Percentiles rank a stretch among this genome's conserved stretches.
These are phyloP conservation scores for Uncinocarpus reesii DNA, from an alignment of 2,329 filamentous ascomycete genomes.

Conservation along the genomic window DNA sequence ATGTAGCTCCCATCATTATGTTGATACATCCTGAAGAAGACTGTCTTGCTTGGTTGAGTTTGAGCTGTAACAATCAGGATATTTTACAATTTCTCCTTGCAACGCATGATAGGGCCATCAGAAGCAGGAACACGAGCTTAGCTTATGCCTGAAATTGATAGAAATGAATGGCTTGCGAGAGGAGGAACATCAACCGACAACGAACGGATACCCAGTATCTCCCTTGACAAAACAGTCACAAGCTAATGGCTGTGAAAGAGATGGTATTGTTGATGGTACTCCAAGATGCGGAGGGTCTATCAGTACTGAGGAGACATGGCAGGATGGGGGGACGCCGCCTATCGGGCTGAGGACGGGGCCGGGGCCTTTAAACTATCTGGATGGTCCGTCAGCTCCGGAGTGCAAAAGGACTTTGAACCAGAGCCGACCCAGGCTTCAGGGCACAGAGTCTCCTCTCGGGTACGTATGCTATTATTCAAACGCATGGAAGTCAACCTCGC, in stretches of 20 bases:
- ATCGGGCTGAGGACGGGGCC: background rate
- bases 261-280: background rate
- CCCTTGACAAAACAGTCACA: background rate
- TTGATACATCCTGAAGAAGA: too few relatives aligned
- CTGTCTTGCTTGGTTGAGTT: too few relatives aligned
- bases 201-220: background rate
- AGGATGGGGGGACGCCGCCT: conserved; percentile 5
- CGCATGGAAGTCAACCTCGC: background rate
- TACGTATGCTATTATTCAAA: background rate
- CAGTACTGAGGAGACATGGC: conserved; percentile 8
- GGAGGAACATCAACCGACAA: background rate
- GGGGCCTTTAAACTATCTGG: background rate
- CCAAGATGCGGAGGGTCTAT: background rate
- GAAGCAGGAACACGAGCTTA: too few relatives aligned
- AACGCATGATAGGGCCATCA: too few relatives aligned
- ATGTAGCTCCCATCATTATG: background rate
- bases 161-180: conserved; percentile 9
- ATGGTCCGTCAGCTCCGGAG: background rate
- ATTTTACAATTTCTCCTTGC: too few relatives aligned
- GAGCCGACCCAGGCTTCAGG: background rate
- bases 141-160: conserved; percentile 15
- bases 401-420: background rate
- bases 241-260: background rate
- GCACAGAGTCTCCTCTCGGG: conserved; percentile 1
- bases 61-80: background rate